Base-by-base conservation (phyloP, 1,139 yeast species). In the Casaregolazyma lundiana region DNA sequence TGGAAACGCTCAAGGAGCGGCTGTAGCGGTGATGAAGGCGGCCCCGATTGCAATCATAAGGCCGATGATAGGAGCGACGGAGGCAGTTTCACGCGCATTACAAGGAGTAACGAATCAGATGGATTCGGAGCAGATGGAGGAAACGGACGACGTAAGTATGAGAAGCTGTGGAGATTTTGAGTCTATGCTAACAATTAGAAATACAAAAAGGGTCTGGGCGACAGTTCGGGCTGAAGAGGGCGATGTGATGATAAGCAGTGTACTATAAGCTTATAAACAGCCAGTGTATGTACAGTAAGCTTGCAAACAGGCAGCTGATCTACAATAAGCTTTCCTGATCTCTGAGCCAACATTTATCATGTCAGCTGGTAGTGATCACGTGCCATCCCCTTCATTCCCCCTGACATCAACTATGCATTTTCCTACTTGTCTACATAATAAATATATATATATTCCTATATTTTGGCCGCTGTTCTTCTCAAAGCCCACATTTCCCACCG, bases 1-100 rank as follows among this genome's bases (percentile, higher is more conserved):
- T 6, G 62, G 60, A 24, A 75, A 80, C 37, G 84, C 79, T 0
- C 79, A 77, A 1, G 84, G 80, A 4, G 86, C 89, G 0, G 75
- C 84, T 1, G 69, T 71, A 18, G 80, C 86, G 0, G 72, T 88
- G n/a, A 80, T 85, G 22, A 78, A 77, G 54, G 87, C 84, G 1
- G 80, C 95, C 0, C 97, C 97, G 0, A 77, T 87, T 18, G 81
- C 89, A 6, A 65, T 90, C 15, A 75, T 90, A 2, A 67, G 97
- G 41, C 97, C 97, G 1, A 75, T 88, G 58, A 89, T 90, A 54
- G 97, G 97, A 1, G 89, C 96, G 0, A 86, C 97, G 0, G 97
- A 89, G 61, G 95, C 95, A 0, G 73, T 90, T 2, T 84, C 92
- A 17, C 85, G 81, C 59, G 77, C 96, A 0, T 69, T 90, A 47